phyloP scores from a whole-genome alignment of 208 protist genomes.

The Leishmania turanica region DNA sequence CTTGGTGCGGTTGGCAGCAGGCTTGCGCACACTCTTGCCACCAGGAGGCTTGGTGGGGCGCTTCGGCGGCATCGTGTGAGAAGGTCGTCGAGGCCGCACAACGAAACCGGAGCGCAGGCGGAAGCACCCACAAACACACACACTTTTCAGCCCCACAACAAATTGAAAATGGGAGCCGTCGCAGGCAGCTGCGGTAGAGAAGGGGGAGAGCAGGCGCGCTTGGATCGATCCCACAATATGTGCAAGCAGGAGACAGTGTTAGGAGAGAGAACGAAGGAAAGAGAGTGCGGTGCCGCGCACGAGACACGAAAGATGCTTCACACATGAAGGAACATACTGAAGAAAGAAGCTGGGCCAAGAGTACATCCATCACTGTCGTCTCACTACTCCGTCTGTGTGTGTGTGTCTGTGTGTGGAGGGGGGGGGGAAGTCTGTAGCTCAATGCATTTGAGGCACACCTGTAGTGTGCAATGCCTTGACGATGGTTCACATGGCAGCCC shows the following conservation, averaged over 20 bases:
- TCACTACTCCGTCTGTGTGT: background rate
- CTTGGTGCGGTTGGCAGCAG: background rate
- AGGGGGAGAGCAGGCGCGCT: background rate
- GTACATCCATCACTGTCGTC: background rate
- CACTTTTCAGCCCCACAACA: background rate
- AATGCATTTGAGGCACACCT: background rate
- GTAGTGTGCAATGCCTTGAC: background rate
- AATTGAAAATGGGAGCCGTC: background rate
- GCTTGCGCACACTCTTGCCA: conserved; percentile 32
- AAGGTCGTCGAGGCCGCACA: background rate
- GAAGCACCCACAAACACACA: background rate
- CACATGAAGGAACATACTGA: background rate
- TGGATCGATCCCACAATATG: background rate
- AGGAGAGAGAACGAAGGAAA: background rate
- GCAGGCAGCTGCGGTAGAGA: background rate
- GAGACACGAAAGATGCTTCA: background rate
- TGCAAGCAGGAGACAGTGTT: background rate
- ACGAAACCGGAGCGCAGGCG: background rate
- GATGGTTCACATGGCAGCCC: background rate
- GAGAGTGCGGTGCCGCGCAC: background rate
- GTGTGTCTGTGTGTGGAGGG: background rate
- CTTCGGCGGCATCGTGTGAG: conserved; percentile 26
- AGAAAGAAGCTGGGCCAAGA: background rate
- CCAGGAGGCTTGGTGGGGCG: conserved; percentile 14
- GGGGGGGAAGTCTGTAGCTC: background rate